These are phyloP conservation scores for Penicillium sp. DNA, from an alignment of 2,329 filamentous ascomycete species.

Conservation along the genomic window DNA sequence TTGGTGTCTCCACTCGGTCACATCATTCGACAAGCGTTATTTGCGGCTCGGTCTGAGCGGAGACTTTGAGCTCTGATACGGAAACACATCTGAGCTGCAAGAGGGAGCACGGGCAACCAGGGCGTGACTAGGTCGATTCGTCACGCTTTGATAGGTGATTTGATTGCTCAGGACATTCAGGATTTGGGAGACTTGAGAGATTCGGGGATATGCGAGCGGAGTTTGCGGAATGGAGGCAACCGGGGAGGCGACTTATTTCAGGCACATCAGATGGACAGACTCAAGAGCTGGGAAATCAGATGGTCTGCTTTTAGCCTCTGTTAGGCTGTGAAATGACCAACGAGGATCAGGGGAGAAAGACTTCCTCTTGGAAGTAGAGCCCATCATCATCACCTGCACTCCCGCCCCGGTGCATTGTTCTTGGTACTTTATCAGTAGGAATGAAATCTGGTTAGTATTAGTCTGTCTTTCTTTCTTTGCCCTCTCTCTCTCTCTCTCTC, in stretches of 20 bases:
- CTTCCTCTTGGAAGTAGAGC: background rate
- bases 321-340: constrained; percentile 1
- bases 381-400: constrained; percentile 10
- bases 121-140: background rate
- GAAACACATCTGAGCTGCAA: background rate
- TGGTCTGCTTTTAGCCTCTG: background rate
- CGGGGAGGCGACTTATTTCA: constrained; percentile 19
- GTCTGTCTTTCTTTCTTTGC: background rate
- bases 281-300: constrained; percentile 4
- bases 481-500: background rate
- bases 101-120: background rate
- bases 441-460: background rate
- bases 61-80: constrained; percentile 10
- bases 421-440: background rate
- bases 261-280: constrained; percentile 25
- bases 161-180: background rate
- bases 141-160: constrained; percentile 2
- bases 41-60: constrained; percentile 23
- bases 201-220: constrained; percentile 9
- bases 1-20: constrained; percentile 22
- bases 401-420: constrained; percentile 1
- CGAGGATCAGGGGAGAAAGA: constrained; percentile 11
- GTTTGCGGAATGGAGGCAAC: constrained; percentile 27
- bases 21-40: constrained; percentile 28
- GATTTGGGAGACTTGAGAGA: background rate